Conservation (phyloP, 2,329 filamentous ascomycete species). For the Epichloe coenophiala region DNA sequence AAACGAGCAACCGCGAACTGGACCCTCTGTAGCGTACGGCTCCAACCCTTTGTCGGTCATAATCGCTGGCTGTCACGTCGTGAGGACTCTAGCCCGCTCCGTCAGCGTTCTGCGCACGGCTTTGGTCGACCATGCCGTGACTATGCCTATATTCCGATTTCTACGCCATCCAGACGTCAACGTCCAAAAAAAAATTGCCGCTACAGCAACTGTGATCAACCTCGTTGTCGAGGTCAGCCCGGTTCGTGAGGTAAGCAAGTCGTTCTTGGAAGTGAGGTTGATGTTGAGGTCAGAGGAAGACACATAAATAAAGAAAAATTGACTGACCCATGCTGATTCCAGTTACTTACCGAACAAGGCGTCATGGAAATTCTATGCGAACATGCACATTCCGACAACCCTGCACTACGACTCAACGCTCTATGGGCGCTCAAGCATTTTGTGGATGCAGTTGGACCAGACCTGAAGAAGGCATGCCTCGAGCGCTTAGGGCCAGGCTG, state of each 20-base stretch:
- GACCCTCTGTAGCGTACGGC: conserved; percentile 41
- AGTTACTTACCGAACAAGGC: conserved; percentile 61
- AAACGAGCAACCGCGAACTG: conserved; percentile 17
- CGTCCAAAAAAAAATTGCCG: conserved; percentile 70
- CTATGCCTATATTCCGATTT: conserved; percentile 61
- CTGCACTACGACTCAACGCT: conserved; percentile 69
- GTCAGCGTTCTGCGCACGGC: conserved; percentile 74
- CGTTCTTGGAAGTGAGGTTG: background rate
- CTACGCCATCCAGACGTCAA: conserved; percentile 63
- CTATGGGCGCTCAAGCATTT: conserved; percentile 92
- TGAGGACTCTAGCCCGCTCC: conserved; percentile 71
- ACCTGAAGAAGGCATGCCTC: conserved; percentile 64
- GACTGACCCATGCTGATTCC: conserved; percentile 9
- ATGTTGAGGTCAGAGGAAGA: conserved; percentile 1
- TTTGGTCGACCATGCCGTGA: conserved; percentile 73
- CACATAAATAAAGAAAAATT: background rate
- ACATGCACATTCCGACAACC: conserved; percentile 69
- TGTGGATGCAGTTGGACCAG: conserved; percentile 55
- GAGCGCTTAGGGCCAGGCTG: conserved; percentile 66
- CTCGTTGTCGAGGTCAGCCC: conserved; percentile 80
- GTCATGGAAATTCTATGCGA: conserved; percentile 67
- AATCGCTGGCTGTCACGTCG: conserved; percentile 70
- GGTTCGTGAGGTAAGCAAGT: conserved; percentile 61
- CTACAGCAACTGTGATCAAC: conserved; percentile 75
- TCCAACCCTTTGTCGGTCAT: conserved; percentile 64